These are phyloP conservation scores for Mortierella sp. DNA, from an alignment of 371 early-diverging fungal genomes.

Conservation along the genomic window DNA sequence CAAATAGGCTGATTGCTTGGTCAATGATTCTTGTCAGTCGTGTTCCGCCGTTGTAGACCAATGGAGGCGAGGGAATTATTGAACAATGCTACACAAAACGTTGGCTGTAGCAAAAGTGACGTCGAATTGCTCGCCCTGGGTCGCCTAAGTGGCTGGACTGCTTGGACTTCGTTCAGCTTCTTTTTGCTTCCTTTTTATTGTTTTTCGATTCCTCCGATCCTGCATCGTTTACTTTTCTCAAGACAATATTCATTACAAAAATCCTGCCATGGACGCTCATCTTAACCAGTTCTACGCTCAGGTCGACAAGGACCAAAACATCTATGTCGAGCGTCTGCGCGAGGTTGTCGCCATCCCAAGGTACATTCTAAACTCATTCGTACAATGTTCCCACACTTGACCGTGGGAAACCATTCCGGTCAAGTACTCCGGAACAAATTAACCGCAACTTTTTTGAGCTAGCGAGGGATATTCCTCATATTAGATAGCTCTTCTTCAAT, in stretches of 20 bases:
- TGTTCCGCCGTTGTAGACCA: no score
- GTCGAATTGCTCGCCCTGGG: neutral
- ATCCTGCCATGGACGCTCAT: conserved; percentile 38
- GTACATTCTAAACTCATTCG: conserved; percentile 57
- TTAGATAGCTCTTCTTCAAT: neutral
- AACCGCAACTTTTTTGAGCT: neutral
- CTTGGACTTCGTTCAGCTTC: neutral
- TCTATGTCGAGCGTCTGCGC: conserved; percentile 86
- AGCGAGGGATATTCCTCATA: neutral
- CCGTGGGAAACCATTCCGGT: conserved; percentile 8
- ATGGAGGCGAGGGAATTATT: no score
- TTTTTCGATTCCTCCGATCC: conserved; percentile 1
- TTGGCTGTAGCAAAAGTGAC: conserved; percentile 1
- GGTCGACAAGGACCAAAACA: conserved; percentile 84
- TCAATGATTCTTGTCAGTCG: no score
- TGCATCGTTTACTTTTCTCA: neutral
- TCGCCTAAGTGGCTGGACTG: neutral
- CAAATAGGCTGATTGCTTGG: no score
- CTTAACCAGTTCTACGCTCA: conserved; percentile 74
- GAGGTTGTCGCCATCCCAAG: conserved; percentile 95
- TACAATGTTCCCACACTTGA: neutral
- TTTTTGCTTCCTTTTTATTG: conserved; percentile 2
- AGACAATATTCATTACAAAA: conserved; percentile 6
- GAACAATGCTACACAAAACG: no score
- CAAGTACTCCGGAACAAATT: neutral